Conservation (phyloP, 768 basidiomycete genomes). For the Agaricus blazei region DNA sequence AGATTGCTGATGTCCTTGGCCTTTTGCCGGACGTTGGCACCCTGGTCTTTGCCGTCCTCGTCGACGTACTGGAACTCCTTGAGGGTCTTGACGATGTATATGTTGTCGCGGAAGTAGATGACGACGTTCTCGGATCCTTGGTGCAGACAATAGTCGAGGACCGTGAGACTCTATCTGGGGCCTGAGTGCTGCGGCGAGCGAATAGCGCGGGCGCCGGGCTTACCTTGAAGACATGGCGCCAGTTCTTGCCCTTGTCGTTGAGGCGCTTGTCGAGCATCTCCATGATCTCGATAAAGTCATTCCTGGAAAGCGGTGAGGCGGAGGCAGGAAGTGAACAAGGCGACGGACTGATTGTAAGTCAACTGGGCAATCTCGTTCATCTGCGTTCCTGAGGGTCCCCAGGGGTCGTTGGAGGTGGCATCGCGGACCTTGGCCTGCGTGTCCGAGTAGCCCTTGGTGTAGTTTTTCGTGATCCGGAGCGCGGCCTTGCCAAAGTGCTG, state of each 20-base stretch:
- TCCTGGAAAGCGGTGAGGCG: slow-evolving; percentile 33
- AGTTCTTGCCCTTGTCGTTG: slow-evolving; percentile 99
- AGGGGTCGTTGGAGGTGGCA: slow-evolving; percentile 96
- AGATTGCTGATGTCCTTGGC: slow-evolving; percentile 98
- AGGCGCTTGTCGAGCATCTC: slow-evolving; percentile 99
- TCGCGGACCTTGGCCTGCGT: slow-evolving; percentile 93
- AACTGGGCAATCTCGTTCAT: slow-evolving; percentile 99
- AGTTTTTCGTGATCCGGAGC: slow-evolving; percentile 88
- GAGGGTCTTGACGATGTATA: slow-evolving; percentile 97
- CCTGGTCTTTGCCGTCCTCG: slow-evolving; percentile 94
- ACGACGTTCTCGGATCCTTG: slow-evolving; percentile 98
- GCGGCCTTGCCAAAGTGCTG: slow-evolving; percentile 84
- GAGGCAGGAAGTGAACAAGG: neutral
- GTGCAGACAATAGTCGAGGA: slow-evolving; percentile 94
- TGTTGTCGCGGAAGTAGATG: slow-evolving; percentile 95
- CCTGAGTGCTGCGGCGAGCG: slow-evolving; percentile 1
- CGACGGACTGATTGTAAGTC: slow-evolving; percentile 90
- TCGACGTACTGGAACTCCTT: slow-evolving; percentile 98
- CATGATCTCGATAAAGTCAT: slow-evolving; percentile 99
- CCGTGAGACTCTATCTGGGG: slow-evolving; percentile 66
- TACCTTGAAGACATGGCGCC: slow-evolving; percentile 99
- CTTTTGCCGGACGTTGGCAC: slow-evolving; percentile 95
- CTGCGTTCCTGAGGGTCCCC: slow-evolving; percentile 96
- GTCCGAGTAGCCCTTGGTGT: slow-evolving; percentile 94
- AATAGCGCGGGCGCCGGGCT: slow-evolving; percentile 13